Conservation (phyloP, 768 basidiomycete species). For the Serendipita indica region DNA sequence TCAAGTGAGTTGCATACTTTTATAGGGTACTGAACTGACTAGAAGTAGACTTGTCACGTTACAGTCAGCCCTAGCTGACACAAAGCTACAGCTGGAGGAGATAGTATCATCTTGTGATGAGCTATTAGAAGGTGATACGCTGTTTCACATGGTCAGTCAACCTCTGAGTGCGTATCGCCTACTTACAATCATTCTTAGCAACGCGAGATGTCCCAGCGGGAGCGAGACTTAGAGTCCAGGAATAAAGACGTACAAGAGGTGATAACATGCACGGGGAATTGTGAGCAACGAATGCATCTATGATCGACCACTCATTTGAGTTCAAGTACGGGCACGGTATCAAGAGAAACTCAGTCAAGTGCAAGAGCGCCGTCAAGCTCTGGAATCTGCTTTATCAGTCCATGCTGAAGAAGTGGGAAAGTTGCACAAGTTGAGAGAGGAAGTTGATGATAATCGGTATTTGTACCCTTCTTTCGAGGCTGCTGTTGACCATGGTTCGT, state of each 20-base stretch:
- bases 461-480: too few species aligned
- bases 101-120: slow-evolving; percentile 24
- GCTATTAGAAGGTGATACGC: slow-evolving; percentile 18
- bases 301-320: slow-evolving; percentile 12
- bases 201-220: slow-evolving; percentile 30
- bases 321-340: slow-evolving; percentile 30
- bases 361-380: not conserved
- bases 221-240: slow-evolving; percentile 37
- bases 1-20: slow-evolving; percentile 37
- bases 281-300: slow-evolving; percentile 29
- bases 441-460: too few species aligned
- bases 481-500: too few species aligned
- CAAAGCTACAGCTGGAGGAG: slow-evolving; percentile 23
- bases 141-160: slow-evolving; percentile 17
- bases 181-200: too few species aligned
- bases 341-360: not conserved
- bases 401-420: slow-evolving; percentile 10
- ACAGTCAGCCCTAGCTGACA: slow-evolving; percentile 29
- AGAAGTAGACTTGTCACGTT: slow-evolving; percentile 28
- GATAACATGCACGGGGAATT: slow-evolving; percentile 32
- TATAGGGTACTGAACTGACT: not conserved
- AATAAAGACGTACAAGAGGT: slow-evolving; percentile 38
- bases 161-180: too few species aligned
- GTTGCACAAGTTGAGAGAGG: slow-evolving; percentile 12
- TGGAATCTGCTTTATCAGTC: slow-evolving; percentile 14